Evolutionary conservation across 345 rosid species (phyloP).

Genomic region (Anastatica hierochuntica): DNA sequence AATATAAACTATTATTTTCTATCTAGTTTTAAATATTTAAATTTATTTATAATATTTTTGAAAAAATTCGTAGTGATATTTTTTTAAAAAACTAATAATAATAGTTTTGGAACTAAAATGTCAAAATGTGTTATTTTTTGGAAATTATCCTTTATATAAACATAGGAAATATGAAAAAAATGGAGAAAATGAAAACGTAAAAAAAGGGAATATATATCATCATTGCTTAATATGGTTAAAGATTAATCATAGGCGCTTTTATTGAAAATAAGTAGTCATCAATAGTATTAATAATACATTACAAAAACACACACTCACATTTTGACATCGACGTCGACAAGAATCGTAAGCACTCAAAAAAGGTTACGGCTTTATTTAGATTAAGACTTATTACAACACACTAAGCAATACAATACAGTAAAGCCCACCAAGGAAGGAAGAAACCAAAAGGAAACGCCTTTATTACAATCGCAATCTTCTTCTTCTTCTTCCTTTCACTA

Average conservation of each 20-base stretch:
- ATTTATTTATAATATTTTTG: no score
- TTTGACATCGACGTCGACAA: slow-evolving; percentile 15
- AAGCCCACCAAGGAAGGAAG: neutral
- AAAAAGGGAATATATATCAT: neutral
- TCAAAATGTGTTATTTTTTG: no score
- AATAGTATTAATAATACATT: neutral
- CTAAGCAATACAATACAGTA: slow-evolving; percentile 4
- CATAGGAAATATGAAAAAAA: neutral
- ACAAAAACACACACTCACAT: neutral
- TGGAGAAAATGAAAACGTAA: slow-evolving; percentile 8
- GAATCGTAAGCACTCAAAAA: slow-evolving; percentile 4
- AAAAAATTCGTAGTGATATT: no score
- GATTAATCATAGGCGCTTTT: slow-evolving; percentile 1
- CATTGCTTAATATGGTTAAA: neutral
- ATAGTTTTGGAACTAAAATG: no score
- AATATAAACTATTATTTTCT: no score
- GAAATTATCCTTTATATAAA: no score
- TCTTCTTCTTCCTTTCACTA: neutral
- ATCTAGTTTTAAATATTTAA: no score
- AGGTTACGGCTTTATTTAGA: slow-evolving; percentile 15
- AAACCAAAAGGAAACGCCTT: slow-evolving; percentile 1
- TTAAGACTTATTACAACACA: neutral
- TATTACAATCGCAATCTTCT: neutral
- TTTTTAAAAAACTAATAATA: no score
- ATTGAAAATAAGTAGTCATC: neutral